phyloP scores from a whole-genome alignment of 768 basidiomycete genomes.

The Kwoniella botswanensis region DNA sequence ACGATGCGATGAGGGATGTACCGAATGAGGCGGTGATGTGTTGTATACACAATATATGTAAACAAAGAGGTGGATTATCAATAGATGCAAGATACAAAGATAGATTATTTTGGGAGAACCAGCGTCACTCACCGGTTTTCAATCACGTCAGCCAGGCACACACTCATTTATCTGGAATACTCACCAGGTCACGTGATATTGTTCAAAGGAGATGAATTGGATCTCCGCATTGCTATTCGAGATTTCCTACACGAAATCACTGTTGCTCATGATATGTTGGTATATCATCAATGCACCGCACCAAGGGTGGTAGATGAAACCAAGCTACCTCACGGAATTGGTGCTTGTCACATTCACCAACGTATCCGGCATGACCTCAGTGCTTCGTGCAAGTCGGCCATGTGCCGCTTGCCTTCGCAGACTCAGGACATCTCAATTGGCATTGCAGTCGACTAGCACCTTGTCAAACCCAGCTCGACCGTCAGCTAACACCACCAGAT shows the following conservation, averaged over 20 bases:
- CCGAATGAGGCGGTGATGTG: neutral
- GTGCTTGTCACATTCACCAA: no score
- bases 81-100: neutral
- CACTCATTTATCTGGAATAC: slow-evolving; percentile 17
- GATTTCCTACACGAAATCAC: neutral
- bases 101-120: neutral
- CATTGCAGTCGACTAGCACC: neutral
- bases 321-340: no score
- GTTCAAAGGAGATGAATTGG: neutral
- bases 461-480: neutral
- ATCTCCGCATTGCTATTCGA: neutral
- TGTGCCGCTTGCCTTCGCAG: slow-evolving; percentile 21
- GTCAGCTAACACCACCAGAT: neutral
- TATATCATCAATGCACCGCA: no score
- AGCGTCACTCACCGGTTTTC: neutral
- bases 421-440: slow-evolving; percentile 3
- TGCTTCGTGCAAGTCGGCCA: slow-evolving; percentile 7
- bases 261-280: neutral
- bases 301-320: no score
- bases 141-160: slow-evolving; percentile 23
- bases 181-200: neutral
- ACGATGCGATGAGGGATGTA: no score
- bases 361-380: slow-evolving; percentile 2
- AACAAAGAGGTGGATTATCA: neutral
- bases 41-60: neutral